Evolutionary conservation across 495 filamentous ascomycete genomes (phyloP).

Genomic region (Diplogelasinospora grovesii): DNA sequence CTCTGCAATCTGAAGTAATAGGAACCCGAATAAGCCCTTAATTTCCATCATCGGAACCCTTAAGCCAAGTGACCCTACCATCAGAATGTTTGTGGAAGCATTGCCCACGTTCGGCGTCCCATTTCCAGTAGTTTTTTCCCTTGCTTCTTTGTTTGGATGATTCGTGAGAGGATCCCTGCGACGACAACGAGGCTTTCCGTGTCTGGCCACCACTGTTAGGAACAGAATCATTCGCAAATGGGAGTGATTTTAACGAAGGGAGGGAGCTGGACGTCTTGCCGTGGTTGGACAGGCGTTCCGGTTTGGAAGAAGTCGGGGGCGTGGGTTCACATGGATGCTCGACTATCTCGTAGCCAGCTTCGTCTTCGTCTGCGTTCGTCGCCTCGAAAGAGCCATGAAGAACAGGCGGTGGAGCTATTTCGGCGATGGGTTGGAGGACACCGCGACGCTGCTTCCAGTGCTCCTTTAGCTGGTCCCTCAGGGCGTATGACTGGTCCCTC

Average conservation of each 20-base stretch:
- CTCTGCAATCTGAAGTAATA: no score
- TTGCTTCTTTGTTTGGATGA: slow-evolving; percentile 8
- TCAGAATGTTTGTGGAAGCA: slow-evolving; percentile 11
- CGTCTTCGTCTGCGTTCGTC: slow-evolving; percentile 10
- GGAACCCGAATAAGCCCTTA: no score
- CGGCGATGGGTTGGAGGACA: slow-evolving; percentile 1
- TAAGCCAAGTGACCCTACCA: slow-evolving; percentile 14
- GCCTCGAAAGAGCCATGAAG: slow-evolving; percentile 5
- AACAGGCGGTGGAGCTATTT: slow-evolving; percentile 8
- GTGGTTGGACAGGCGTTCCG: no score
- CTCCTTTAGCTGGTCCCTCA: slow-evolving; percentile 7
- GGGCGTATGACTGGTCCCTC: slow-evolving; percentile 8
- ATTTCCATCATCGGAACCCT: slow-evolving; percentile 10
- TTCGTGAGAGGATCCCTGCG: no score
- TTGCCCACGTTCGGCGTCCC: slow-evolving; percentile 6
- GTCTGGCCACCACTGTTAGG: background rate
- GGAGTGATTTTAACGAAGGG: background rate
- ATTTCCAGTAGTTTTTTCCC: slow-evolving; percentile 9
- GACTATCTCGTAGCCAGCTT: slow-evolving; percentile 12
- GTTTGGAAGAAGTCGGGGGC: slow-evolving; percentile 6
- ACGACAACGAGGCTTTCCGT: slow-evolving; percentile 5
- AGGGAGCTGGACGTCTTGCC: background rate
- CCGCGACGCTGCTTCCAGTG: slow-evolving; percentile 20
- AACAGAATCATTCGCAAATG: background rate
- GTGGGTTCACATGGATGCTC: slow-evolving; percentile 7